Evolutionary conservation across 805 yeast genomes (phyloP).

Genomic region (Danielia oregonensis): DNA sequence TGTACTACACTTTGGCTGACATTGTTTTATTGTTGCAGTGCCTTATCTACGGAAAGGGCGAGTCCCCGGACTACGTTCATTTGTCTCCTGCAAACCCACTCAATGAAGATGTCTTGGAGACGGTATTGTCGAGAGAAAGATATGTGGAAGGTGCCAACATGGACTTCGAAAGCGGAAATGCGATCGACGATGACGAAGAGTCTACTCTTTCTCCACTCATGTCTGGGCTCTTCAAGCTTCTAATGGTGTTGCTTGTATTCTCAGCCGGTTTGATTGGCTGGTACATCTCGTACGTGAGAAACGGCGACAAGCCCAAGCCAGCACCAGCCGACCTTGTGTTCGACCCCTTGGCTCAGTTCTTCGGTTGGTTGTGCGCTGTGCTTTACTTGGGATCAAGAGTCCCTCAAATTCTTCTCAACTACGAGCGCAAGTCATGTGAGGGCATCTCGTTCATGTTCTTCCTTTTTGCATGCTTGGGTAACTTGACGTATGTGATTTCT

Average conservation of each 20-base stretch:
- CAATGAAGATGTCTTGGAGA: constrained; percentile 62
- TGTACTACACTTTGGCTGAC: constrained; percentile 91
- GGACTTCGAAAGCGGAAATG: constrained; percentile 12
- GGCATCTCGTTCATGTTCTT: constrained; percentile 93
- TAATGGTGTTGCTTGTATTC: constrained; percentile 66
- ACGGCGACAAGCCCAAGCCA: constrained; percentile 31
- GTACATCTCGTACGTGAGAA: constrained; percentile 59
- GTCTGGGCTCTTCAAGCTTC: constrained; percentile 25
- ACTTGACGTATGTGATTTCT: constrained; percentile 83
- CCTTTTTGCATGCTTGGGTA: constrained; percentile 92
- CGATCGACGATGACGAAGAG: constrained; percentile 1
- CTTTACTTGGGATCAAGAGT: constrained; percentile 83
- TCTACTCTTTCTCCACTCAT: constrained; percentile 17
- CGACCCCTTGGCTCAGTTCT: constrained; percentile 77
- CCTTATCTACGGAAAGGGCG: constrained; percentile 66
- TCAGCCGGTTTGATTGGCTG: constrained; percentile 85
- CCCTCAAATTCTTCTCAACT: constrained; percentile 88
- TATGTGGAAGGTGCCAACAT: too few relatives aligned
- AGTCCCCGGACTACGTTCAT: constrained; percentile 66
- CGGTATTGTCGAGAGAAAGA: constrained; percentile 47
- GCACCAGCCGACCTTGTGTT: constrained; percentile 47
- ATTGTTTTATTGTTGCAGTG: constrained; percentile 81
- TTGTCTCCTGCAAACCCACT: constrained; percentile 87
- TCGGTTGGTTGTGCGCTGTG: constrained; percentile 78
- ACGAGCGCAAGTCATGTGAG: constrained; percentile 84